Conservation (phyloP, 2,329 filamentous ascomycete species). For the Tricladium varicosporioides region DNA sequence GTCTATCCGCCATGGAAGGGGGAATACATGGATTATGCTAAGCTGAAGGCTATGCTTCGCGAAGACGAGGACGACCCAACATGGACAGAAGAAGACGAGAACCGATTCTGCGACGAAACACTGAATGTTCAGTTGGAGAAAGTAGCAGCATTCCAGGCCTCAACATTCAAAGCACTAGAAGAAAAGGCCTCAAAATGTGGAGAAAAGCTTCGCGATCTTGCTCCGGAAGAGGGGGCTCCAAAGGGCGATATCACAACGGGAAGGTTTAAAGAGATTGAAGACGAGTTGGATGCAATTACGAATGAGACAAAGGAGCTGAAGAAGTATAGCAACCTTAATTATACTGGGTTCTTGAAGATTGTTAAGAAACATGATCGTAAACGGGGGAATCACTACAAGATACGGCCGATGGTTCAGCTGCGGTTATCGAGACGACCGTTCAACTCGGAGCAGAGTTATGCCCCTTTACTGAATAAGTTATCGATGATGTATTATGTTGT, state of each 20-base stretch:
- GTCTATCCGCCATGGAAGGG: conserved; percentile 86
- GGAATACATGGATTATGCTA: conserved; percentile 93
- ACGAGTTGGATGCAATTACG: conserved; percentile 82
- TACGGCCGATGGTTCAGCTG: conserved; percentile 88
- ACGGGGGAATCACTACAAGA: conserved; percentile 79
- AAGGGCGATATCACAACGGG: conserved; percentile 48
- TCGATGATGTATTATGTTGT: conserved; percentile 96
- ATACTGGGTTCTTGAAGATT: conserved; percentile 96
- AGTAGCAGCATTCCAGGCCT: conserved; percentile 83
- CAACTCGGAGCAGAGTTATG: conserved; percentile 88
- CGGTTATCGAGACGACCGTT: conserved; percentile 85
- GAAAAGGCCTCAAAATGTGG: conserved; percentile 54
- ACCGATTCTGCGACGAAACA: conserved; percentile 89
- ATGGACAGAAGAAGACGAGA: conserved; percentile 95
- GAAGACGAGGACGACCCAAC: conserved; percentile 66
- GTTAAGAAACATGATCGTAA: conserved; percentile 99
- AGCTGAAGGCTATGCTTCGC: conserved; percentile 84
- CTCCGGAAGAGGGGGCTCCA: conserved; percentile 57
- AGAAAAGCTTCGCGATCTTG: conserved; percentile 75
- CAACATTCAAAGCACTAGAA: conserved; percentile 62
- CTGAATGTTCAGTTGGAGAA: conserved; percentile 95
- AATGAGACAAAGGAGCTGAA: conserved; percentile 91
- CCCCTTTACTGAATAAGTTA: conserved; percentile 82
- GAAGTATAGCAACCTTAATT: conserved; percentile 94
- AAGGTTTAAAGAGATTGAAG: conserved; percentile 67